These are phyloP conservation scores for Tricholoma terreum DNA, from an alignment of 768 basidiomycete genomes.

Conservation along the genomic window DNA sequence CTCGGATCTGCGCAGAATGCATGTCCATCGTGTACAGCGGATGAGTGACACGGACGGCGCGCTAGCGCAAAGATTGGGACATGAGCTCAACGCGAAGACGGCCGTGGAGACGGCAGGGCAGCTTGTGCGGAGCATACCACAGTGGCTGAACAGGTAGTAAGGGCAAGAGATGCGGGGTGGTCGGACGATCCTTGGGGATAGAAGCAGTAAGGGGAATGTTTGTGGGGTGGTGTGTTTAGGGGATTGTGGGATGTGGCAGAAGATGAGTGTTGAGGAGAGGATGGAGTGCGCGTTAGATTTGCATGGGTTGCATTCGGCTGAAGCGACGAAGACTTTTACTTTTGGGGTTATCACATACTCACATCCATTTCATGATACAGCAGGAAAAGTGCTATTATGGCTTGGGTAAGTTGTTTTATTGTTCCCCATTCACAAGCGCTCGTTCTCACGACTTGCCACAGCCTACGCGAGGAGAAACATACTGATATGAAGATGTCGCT, in stretches of 20 bases:
- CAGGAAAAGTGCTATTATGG: slow-evolving; percentile 86
- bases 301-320: slow-evolving; percentile 91
- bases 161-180: slow-evolving; percentile 66
- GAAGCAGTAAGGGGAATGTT: slow-evolving; percentile 65
- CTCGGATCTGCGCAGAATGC: slow-evolving; percentile 93
- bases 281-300: slow-evolving; percentile 85
- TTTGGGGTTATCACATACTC: background rate
- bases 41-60: slow-evolving; percentile 98
- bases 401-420: slow-evolving; percentile 58
- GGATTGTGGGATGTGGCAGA: slow-evolving; percentile 50
- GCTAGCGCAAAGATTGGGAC: slow-evolving; percentile 92
- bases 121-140: slow-evolving; percentile 79
- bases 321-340: slow-evolving; percentile 72
- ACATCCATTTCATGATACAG: slow-evolving; percentile 32
- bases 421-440: background rate
- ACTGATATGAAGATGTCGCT: slow-evolving; percentile 80
- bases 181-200: slow-evolving; percentile 83
- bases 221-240: slow-evolving; percentile 88
- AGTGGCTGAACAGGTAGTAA: slow-evolving; percentile 73
- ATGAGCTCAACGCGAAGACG: slow-evolving; percentile 93
- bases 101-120: slow-evolving; percentile 80
- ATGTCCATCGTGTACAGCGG: slow-evolving; percentile 90
- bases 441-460: slow-evolving; percentile 20
- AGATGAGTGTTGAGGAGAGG: slow-evolving; percentile 76
- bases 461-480: slow-evolving; percentile 95